These are phyloP conservation scores for Calonectria naviculata DNA, from an alignment of 2,329 filamentous ascomycete genomes.

Conservation along the genomic window DNA sequence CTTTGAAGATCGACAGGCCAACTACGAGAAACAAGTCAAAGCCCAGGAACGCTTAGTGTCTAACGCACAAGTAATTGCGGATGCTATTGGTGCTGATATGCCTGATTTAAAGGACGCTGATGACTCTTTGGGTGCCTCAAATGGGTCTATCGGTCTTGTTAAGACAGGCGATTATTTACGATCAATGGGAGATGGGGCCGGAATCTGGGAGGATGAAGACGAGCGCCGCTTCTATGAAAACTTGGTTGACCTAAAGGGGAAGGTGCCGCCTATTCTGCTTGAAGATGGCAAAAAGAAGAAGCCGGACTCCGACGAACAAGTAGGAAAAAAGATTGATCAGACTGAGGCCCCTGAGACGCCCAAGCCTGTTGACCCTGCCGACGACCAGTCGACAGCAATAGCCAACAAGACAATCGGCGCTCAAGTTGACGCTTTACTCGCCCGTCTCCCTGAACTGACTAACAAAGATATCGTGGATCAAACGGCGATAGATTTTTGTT, in stretches of 20 bases:
- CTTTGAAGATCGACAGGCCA: conserved; percentile 95
- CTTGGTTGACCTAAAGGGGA: conserved; percentile 92
- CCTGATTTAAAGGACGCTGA: conserved; percentile 90
- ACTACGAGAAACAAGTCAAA: conserved; percentile 94
- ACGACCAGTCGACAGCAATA: conserved; percentile 93
- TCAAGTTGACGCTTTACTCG: conserved; percentile 91
- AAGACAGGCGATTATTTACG: conserved; percentile 94
- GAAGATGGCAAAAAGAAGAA: conserved; percentile 98
- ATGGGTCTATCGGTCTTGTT: conserved; percentile 88
- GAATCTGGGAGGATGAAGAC: conserved; percentile 99
- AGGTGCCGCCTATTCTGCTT: conserved; percentile 91
- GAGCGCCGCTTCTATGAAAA: conserved; percentile 99
- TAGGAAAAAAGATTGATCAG: conserved; percentile 78
- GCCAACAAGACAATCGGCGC: conserved; percentile 98
- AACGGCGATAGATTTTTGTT: conserved; percentile 95
- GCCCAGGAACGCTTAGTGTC: conserved; percentile 89
- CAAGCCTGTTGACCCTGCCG: conserved; percentile 67
- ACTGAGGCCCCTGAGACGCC: conserved; percentile 58
- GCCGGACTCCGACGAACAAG: conserved; percentile 80
- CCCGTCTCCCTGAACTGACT: conserved; percentile 89
- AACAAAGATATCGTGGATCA: conserved; percentile 94
- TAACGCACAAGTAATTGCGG: conserved; percentile 91
- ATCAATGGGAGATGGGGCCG: conserved; percentile 88
- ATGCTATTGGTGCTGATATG: conserved; percentile 91
- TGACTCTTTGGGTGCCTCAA: conserved; percentile 70